Evolutionary conservation across 129 eudicot species (phyloP), one percentile per base, ranked within the genome.

Genomic region (Ambrosia artemisiifolia): DNA sequence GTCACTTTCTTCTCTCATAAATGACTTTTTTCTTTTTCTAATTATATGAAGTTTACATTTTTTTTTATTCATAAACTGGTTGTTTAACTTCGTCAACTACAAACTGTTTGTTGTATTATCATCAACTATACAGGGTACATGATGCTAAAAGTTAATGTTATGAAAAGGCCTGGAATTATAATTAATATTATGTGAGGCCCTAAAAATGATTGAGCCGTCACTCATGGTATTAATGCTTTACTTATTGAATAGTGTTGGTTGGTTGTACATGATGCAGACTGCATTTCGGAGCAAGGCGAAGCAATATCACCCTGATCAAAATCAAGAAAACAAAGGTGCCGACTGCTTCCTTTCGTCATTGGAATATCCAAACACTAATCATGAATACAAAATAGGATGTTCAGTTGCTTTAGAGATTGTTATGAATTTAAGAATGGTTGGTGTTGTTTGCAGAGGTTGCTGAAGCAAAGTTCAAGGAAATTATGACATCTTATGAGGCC

Each of bases 231-330:
- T 18, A 0, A 3, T 34, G 8, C 54, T 2, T 55, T 70, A 48
- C 38, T 17, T 53, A 24, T 17, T 32, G 13, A 36, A 36, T 57
- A 47, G 46, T 47, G 43, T 74, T 35, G 30, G 18, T 3, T 42
- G 64, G 65, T 54, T 71, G 14, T 56, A 64, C 60, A 19, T 16
- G 42, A 51, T 80, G 83, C 92, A 89, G 96, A 78, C 90, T 24
- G 98, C 98, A 42, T 92, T 92, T 78, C 83, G 95, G 77, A 82
- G 80, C 54, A 93, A 89, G 82, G 95, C 98, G n/a, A 83, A 79
- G 82, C 83, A 93, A 79, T 87, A 81, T 78, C 98, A 93, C 50
- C 98, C 98, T n/a, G 96, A 93, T 82, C 96, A 93, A 88, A 89
- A 93, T 74, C 96, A 87, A 76, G 85, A 85, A 40, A 85, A 93